Base-by-base conservation (phyloP, 495 filamentous ascomycete species). In the Penicillium fimorum region DNA sequence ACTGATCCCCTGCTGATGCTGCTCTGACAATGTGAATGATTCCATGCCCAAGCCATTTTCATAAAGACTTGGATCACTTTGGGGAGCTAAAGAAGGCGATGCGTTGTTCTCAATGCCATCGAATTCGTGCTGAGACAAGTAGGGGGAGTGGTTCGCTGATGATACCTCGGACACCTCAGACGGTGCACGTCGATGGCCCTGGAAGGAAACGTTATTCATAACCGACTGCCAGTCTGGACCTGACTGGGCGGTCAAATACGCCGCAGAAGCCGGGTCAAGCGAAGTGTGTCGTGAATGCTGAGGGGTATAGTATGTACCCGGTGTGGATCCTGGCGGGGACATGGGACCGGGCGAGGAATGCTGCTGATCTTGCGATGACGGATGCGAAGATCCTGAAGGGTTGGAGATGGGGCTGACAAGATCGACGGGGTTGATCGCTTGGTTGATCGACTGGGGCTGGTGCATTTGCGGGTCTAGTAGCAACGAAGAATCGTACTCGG, bases 141-240 rank as follows among this genome's bases (percentile, higher is more conserved):
- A 90, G 44, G 94, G 94, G 18, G 93, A 97, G 30, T 85, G 84
- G 1, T 83, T 87, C 18, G 91, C 95, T 15, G 89, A 93, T 4
- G 86, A 89, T 7, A 89, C 81, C 61, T 97, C 94, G 5, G 92
- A 97, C 61, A 88, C 89, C 67, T 97, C 94, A 7, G 93, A 97
- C 1, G 92, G 89, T 35, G 87, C 83, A 65, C 91, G 82, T 52
- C 92, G 83, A 69, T 97, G 92, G 6, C 76, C 74, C 53, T 87
- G 84, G 63, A 95, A 97, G 18, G 81, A 71, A 13, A 73, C 63
- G 61, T 86, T 84, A 42, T 74, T 74, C 52, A 83, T 78, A 68
- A 91, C 84, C 35, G 80, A 77, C 53, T 76, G 80, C 90, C 90
- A 93, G 50, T 91, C 87, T 43, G 63, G 61, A 43, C 74, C 66